Evolutionary conservation across 805 yeast species (phyloP), one percentile per base, ranked within the genome.

Genomic region (Cyberlindnera veronae): DNA sequence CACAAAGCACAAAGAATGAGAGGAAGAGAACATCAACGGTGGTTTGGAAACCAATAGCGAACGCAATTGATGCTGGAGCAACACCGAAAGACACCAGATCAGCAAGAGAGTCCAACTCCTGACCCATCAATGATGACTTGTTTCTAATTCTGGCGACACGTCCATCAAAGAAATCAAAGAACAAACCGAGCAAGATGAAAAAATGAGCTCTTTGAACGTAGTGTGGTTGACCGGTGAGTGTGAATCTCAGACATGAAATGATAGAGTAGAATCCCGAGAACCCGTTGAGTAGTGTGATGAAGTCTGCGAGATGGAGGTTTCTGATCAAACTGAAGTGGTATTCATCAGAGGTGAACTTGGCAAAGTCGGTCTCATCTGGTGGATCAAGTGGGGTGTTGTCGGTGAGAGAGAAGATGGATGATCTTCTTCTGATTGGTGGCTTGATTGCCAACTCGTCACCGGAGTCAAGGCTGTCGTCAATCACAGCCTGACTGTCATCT

Each of bases 91-190:
- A 86, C 27, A 91, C 77, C 55, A 93, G 76, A 65, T 93, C 99
- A 17, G 99, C 99, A 54, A 93, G 74, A 1, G 97, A 90, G 61
- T 93, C 99, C 55, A 93, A 76, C 67, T 93, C 99, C 65, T 93
- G 98, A 45, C 99, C 99, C 85, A 93, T 86, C 40, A 93, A 72
- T 11, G 95, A 83, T 3, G 95, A 77, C 67, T 90, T 88, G 61
- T 89, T 84, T 66, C 96, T 78, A 67, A 93, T 75, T 58, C 99
- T 77, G 4, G 99, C 99, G 7, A 91, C 99, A 55, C 95, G 79
- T 26, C 99, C 99, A 61, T 93, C 99, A 61, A 93, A 85, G 61
- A 93, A 89, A 63, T 91, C 99, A 62, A 91, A 91, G 60, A 93
- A 88, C 57, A 91, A 76, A 5, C 99, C 99, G 51, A 91, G 69